These are phyloP conservation scores for Phyllostachys edulis DNA, from an alignment of 176 grass and related monocot species.

Conservation along the genomic window DNA sequence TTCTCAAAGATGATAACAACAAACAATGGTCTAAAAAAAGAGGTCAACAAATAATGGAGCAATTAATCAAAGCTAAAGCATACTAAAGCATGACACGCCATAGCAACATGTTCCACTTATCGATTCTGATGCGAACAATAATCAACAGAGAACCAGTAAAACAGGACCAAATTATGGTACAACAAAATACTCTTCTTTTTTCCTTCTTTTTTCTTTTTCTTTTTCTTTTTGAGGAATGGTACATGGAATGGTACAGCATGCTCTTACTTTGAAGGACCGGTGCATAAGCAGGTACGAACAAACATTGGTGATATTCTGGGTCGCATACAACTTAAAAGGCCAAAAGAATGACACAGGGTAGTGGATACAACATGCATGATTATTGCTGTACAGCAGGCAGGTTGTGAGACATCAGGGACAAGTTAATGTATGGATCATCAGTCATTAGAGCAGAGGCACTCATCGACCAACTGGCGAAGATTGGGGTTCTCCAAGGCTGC, in stretches of 20 bases:
- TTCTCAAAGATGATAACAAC: neutral
- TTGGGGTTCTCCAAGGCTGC: constrained; percentile 96
- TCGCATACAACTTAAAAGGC: neutral
- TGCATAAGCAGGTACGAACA: neutral
- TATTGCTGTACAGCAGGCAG: constrained; percentile 46
- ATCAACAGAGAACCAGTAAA: neutral
- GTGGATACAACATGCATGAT: constrained; percentile 32
- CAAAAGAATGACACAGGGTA: neutral
- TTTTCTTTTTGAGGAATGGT: neutral
- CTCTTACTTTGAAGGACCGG: neutral
- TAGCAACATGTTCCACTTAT: neutral
- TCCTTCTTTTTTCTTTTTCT: neutral
- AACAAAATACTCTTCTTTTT: neutral
- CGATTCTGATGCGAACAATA: neutral
- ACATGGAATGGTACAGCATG: neutral
- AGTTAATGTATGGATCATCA: constrained; percentile 58
- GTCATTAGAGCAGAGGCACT: constrained; percentile 83
- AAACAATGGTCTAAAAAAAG: neutral
- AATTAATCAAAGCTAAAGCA: neutral
- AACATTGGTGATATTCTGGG: neutral
- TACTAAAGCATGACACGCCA: neutral
- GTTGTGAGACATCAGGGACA: neutral
- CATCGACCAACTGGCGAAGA: constrained; percentile 86
- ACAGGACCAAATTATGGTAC: neutral
- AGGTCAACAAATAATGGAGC: neutral